Evolutionary conservation across 2,329 filamentous ascomycete genomes (phyloP).

Genomic region (Emergomyces orientalis): DNA sequence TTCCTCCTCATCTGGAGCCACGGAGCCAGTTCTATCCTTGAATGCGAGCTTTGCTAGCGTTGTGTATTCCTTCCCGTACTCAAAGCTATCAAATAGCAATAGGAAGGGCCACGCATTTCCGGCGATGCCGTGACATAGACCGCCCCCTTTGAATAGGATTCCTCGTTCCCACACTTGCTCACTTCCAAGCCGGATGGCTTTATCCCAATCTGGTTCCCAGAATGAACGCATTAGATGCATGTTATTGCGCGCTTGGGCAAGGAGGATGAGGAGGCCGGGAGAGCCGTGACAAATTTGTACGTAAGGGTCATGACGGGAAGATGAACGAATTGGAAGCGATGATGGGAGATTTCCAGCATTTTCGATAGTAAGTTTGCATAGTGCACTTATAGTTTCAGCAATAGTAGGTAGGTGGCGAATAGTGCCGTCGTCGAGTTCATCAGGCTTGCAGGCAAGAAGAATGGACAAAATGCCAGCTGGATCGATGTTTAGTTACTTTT

Average conservation of each 20-base stretch:
- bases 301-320: slow-evolving; percentile 22
- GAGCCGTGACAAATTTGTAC: slow-evolving; percentile 37
- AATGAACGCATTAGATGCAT: slow-evolving; percentile 19
- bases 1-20: slow-evolving; percentile 10
- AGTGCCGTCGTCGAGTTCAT: slow-evolving; percentile 22
- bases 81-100: slow-evolving; percentile 29
- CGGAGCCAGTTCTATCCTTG: slow-evolving; percentile 12
- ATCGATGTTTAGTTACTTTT: slow-evolving; percentile 3
- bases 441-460: slow-evolving; percentile 27
- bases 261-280: slow-evolving; percentile 30
- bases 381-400: slow-evolving; percentile 28
- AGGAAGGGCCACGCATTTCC: slow-evolving; percentile 36
- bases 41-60: slow-evolving; percentile 20
- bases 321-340: slow-evolving; percentile 25
- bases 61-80: slow-evolving; percentile 23
- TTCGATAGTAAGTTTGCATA: slow-evolving; percentile 29
- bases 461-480: slow-evolving; percentile 31
- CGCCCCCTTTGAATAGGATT: slow-evolving; percentile 33
- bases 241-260: slow-evolving; percentile 27
- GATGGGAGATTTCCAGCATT: slow-evolving; percentile 33
- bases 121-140: slow-evolving; percentile 34
- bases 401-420: slow-evolving; percentile 25
- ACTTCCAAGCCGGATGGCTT: slow-evolving; percentile 26
- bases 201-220: slow-evolving; percentile 34
- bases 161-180: slow-evolving; percentile 35